phyloP scores from a whole-genome alignment of 164 flowering plant species.

The Magnolia changhungtana region DNA sequence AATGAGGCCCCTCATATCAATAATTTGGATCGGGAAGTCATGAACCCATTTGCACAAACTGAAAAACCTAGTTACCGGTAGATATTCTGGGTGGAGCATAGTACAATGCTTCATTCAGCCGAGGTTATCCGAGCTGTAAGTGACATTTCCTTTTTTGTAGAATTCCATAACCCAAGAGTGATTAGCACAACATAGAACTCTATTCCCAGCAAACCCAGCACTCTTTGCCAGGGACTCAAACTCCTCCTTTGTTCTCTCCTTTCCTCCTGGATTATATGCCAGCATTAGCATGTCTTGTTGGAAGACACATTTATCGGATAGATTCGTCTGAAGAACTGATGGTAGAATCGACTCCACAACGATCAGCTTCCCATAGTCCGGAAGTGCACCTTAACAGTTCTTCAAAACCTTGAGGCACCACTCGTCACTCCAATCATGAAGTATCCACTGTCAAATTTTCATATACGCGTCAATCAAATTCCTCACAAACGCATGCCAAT shows the following conservation, averaged over 20 bases:
- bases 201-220: slow-evolving; percentile 12
- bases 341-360: slow-evolving; percentile 8
- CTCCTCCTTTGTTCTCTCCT: slow-evolving; percentile 23
- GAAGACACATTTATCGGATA: not conserved
- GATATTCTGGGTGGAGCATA: too few relatives aligned
- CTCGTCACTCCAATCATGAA: slow-evolving; percentile 27
- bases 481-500: not conserved
- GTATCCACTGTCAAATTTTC: slow-evolving; percentile 13
- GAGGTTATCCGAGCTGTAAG: too few relatives aligned
- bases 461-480: not conserved
- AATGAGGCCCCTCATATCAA: too few relatives aligned
- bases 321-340: not conserved
- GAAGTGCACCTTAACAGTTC: slow-evolving; percentile 27
- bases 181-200: slow-evolving; percentile 6
- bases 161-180: slow-evolving; percentile 21
- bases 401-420: slow-evolving; percentile 18
- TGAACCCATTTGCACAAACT: too few relatives aligned
- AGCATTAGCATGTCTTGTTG: slow-evolving; percentile 13
- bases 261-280: slow-evolving; percentile 15
- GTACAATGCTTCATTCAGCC: too few relatives aligned
- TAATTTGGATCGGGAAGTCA: too few relatives aligned
- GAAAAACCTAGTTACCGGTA: too few relatives aligned
- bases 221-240: slow-evolving; percentile 16
- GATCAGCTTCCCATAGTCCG: slow-evolving; percentile 26
- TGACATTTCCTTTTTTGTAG: slow-evolving; percentile 1